Conservation (phyloP, 2,329 filamentous ascomycete species). For the Plectosphaerella sp. region DNA sequence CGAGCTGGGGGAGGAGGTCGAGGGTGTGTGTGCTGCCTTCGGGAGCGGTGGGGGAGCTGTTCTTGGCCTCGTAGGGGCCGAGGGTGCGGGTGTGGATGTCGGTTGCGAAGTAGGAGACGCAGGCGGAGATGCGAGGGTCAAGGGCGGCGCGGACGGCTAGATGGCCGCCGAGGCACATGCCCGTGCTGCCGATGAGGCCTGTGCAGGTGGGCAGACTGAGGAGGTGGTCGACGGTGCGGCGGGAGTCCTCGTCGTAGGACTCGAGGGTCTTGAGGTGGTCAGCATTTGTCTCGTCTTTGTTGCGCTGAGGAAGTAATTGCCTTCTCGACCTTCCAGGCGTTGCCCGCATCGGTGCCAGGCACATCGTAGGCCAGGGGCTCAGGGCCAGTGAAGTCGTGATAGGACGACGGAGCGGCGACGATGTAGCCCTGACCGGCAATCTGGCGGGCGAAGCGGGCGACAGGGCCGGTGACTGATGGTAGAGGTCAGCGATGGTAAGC, state of each 20-base stretch:
- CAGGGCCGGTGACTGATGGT: constrained; percentile 75
- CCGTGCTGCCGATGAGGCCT: constrained; percentile 70
- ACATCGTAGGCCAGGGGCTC: constrained; percentile 82
- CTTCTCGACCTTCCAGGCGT: constrained; percentile 81
- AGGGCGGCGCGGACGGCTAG: constrained; percentile 64
- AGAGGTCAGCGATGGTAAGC: constrained; percentile 1
- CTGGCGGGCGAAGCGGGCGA: constrained; percentile 83
- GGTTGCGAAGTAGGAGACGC: constrained; percentile 87
- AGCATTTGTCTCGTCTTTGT: neutral
- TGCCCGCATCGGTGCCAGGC: constrained; percentile 82
- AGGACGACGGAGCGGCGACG: constrained; percentile 82
- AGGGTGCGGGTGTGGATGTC: constrained; percentile 81
- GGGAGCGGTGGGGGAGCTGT: constrained; percentile 34
- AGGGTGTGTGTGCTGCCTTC: constrained; percentile 44
- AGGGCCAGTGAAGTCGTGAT: constrained; percentile 88
- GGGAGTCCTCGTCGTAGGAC: constrained; percentile 80
- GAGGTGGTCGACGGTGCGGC: constrained; percentile 63
- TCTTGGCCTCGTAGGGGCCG: constrained; percentile 52
- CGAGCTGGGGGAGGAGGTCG: constrained; percentile 58
- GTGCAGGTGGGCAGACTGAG: constrained; percentile 73
- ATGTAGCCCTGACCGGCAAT: constrained; percentile 93
- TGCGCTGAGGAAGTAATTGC: constrained; percentile 29
- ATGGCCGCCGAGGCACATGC: constrained; percentile 93
- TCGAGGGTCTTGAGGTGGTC: constrained; percentile 57
- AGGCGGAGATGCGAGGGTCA: constrained; percentile 70